phyloP scores from a whole-genome alignment of 148 eudicot genomes.

The Rhododendron mucronatum region DNA sequence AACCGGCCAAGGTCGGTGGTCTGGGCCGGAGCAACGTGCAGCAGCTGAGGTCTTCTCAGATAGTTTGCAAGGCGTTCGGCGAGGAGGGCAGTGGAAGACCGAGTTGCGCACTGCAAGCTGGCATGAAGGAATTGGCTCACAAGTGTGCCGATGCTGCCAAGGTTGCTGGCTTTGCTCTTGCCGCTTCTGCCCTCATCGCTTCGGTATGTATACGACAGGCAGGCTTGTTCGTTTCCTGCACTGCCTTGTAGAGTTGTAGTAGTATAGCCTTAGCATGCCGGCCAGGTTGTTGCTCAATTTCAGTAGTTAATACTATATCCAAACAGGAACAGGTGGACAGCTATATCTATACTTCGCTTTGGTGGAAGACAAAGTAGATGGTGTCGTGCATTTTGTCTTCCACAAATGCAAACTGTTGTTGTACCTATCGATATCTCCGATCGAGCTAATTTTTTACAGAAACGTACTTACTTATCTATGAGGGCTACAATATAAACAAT shows the following conservation, averaged over 20 bases:
- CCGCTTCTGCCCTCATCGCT: constrained; percentile 87
- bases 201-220: constrained; percentile 43
- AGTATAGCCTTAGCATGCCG: neutral
- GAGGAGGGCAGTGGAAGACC: constrained; percentile 35
- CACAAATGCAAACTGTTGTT: neutral
- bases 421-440: neutral
- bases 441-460: neutral
- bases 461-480: neutral
- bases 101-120: constrained; percentile 73
- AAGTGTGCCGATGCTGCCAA: constrained; percentile 88
- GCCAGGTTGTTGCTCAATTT: neutral
- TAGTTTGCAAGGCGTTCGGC: constrained; percentile 67
- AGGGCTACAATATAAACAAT: neutral
- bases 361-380: neutral
- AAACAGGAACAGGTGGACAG: neutral
- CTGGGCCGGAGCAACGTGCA: constrained; percentile 25
- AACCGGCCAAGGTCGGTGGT: constrained; percentile 54
- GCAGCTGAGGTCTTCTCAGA: constrained; percentile 56
- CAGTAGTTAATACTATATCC: neutral
- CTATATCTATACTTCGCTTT: neutral
- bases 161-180: constrained; percentile 95
- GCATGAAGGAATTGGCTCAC: constrained; percentile 72
- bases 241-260: neutral
- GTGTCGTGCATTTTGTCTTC: neutral
- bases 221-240: neutral